Evolutionary conservation across 2,329 filamentous ascomycete genomes (phyloP).

Genomic region (Penicillium sp.): DNA sequence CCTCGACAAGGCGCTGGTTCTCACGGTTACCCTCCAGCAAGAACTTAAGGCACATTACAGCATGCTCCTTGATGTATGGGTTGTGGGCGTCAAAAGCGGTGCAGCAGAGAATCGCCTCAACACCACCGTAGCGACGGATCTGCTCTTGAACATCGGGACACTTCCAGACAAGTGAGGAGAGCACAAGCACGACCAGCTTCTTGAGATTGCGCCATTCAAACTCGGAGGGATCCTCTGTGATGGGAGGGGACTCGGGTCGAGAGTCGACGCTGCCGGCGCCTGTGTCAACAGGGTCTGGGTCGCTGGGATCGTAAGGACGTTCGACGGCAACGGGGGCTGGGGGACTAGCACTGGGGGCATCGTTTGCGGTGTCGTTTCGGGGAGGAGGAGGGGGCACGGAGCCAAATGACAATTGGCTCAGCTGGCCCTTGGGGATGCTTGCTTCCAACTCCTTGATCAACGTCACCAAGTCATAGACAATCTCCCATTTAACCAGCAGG

Average conservation of each 20-base stretch:
- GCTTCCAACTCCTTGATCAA: slow-evolving; percentile 83
- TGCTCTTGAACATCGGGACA: slow-evolving; percentile 81
- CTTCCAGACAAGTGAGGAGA: slow-evolving; percentile 86
- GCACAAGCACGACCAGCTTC: slow-evolving; percentile 84
- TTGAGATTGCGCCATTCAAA: slow-evolving; percentile 82
- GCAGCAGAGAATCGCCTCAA: slow-evolving; percentile 83
- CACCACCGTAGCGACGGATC: slow-evolving; percentile 78
- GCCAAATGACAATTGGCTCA: slow-evolving; percentile 46
- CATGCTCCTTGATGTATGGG: slow-evolving; percentile 88
- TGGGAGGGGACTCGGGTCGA: slow-evolving; percentile 46
- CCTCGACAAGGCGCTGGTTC: slow-evolving; percentile 54
- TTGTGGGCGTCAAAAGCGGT: slow-evolving; percentile 91
- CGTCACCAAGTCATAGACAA: slow-evolving; percentile 82
- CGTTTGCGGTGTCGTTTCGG: slow-evolving; percentile 29
- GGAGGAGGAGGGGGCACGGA: slow-evolving; percentile 22
- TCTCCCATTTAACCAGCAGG: slow-evolving; percentile 87
- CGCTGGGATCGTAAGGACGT: slow-evolving; percentile 59
- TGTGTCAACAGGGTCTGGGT: slow-evolving; percentile 41
- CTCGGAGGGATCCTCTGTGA: slow-evolving; percentile 61
- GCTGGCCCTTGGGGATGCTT: slow-evolving; percentile 77
- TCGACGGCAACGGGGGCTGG: slow-evolving; percentile 55
- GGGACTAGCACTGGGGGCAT: slow-evolving; percentile 31
- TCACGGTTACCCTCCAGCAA: slow-evolving; percentile 52
- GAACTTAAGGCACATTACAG: slow-evolving; percentile 82
- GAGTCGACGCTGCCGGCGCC: slow-evolving; percentile 40